Percentiles rank a stretch among this genome's conserved stretches.
phyloP scores from a whole-genome alignment of 257 asterid species.

The Gentiana dahurica region DNA sequence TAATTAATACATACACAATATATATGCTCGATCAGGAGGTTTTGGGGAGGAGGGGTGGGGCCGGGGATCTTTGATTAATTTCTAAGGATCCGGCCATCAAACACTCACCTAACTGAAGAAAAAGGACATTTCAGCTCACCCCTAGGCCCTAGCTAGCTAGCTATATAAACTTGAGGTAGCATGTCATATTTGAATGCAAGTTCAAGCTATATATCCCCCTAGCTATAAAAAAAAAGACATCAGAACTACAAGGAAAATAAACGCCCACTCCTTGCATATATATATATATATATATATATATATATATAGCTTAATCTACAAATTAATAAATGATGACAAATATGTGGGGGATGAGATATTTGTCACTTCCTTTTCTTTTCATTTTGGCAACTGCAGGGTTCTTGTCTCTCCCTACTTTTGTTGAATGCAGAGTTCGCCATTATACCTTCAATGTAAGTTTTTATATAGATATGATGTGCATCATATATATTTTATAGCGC shows the following conservation, averaged over 20 bases:
- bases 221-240: constrained; percentile 7
- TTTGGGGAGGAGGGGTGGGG: constrained; percentile 4
- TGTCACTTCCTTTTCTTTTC: constrained; percentile 16
- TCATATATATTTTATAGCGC: too few species aligned
- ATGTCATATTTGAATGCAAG: constrained; percentile 27
- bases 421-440: constrained; percentile 52
- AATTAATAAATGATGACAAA: too few species aligned
- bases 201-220: constrained; percentile 4
- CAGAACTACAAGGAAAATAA: constrained; percentile 12
- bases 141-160: not conserved
- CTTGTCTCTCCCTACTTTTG: constrained; percentile 26
- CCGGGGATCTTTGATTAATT: not conserved
- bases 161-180: constrained; percentile 46
- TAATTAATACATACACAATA: too few species aligned
- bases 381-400: constrained; percentile 36
- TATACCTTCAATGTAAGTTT: constrained; percentile 74
- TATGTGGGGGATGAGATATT: too few species aligned
- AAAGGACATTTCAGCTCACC: constrained; percentile 47
- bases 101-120: constrained; percentile 54
- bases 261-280: too few species aligned
- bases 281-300: too few species aligned
- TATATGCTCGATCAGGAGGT: constrained; percentile 3
- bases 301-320: too few species aligned
- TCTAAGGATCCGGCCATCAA: constrained; percentile 24
- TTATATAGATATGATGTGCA: too few species aligned